phyloP scores from a whole-genome alignment of 176 grass and related monocot species.

The Aegilops umbellulata region DNA sequence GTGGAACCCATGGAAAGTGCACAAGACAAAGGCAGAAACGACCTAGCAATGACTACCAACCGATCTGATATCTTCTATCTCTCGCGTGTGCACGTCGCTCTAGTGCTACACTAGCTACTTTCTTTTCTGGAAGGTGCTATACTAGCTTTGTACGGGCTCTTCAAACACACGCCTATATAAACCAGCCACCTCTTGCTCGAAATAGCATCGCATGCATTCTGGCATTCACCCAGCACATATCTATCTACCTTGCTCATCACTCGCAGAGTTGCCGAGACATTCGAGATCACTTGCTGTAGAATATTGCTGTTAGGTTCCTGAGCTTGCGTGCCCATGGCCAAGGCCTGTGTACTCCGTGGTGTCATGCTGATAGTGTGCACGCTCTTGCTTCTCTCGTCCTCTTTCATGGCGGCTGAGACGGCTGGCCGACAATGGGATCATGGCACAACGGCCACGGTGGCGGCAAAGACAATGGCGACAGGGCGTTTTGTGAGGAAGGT shows the following conservation, averaged over 20 bases:
- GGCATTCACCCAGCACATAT: not conserved
- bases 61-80: too few relatives aligned
- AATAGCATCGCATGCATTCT: not conserved
- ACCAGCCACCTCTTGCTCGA: not conserved
- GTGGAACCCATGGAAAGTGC: too few relatives aligned
- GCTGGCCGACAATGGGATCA: not conserved
- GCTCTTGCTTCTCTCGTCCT: not conserved
- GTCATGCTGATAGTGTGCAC: not conserved
- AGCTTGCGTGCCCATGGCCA: not conserved
- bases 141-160: not conserved
- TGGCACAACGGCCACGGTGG: not conserved
- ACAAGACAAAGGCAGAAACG: too few relatives aligned
- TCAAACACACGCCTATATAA: not conserved
- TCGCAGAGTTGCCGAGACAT: too few relatives aligned
- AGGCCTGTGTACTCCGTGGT: not conserved
- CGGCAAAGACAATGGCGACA: not conserved
- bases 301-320: not conserved
- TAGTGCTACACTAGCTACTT: too few relatives aligned
- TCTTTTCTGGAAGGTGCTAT: too few relatives aligned
- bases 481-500: not conserved
- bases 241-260: not conserved
- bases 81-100: too few relatives aligned
- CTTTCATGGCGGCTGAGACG: not conserved
- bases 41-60: too few relatives aligned
- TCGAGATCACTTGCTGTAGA: too few relatives aligned